Conservation (phyloP, 768 basidiomycete species). For the Polyporus arcularius region DNA sequence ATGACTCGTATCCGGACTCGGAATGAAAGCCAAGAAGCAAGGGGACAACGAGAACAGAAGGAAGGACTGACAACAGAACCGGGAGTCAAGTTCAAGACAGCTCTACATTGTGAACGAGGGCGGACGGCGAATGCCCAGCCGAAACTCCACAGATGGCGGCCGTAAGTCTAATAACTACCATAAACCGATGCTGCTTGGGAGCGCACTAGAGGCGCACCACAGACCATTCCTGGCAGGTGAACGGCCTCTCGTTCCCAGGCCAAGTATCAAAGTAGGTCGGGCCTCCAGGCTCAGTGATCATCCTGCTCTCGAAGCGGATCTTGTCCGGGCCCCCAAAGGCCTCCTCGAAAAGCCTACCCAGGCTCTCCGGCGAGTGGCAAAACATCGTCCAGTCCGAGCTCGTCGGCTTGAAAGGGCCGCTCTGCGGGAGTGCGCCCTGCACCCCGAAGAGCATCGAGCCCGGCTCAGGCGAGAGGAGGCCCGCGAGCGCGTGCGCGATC, state of each 20-base stretch:
- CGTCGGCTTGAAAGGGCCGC: constrained; percentile 22
- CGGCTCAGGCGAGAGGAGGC: constrained; percentile 18
- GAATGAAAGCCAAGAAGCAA: too few species aligned
- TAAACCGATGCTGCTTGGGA: too few species aligned
- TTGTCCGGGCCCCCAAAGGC: background rate
- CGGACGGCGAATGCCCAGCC: too few species aligned
- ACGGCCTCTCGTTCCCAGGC: background rate
- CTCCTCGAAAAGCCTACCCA: constrained; percentile 39
- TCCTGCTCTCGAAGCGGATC: background rate
- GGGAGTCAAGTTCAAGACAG: too few species aligned
- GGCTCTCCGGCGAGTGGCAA: constrained; percentile 34
- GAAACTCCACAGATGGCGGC: too few species aligned
- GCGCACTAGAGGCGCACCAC: background rate
- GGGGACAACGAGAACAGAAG: too few species aligned
- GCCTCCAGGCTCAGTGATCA: background rate
- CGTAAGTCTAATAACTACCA: too few species aligned
- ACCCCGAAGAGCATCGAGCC: constrained; percentile 47
- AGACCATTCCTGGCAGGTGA: background rate
- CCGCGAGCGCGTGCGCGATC: constrained; percentile 35
- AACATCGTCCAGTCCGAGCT: constrained; percentile 24
- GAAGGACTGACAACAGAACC: too few species aligned
- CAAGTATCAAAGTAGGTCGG: background rate
- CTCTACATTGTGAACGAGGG: too few species aligned
- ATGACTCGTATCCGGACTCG: too few species aligned
- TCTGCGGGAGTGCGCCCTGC: constrained; percentile 35